Percentiles rank a stretch among this genome's conserved stretches.
Evolutionary conservation across 306 rosid genomes (phyloP).

Genomic region (Comarum palustre): DNA sequence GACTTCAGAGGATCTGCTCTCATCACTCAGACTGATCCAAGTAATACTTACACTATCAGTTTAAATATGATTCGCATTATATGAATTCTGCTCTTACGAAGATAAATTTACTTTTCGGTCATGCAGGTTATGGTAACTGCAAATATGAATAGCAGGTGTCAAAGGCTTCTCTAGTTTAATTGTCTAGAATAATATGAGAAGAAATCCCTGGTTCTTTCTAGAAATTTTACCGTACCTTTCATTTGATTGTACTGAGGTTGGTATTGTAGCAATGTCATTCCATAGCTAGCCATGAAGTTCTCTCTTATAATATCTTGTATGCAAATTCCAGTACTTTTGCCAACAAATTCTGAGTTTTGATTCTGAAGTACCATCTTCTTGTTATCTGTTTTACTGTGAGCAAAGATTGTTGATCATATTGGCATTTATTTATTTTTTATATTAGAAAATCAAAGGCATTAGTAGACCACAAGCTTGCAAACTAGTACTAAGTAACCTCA

Average conservation of each 20-base stretch:
- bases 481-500: too few relatives aligned
- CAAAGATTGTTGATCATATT: neutral
- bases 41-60: neutral
- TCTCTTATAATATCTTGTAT: neutral
- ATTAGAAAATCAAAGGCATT: neutral
- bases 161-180: neutral
- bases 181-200: neutral
- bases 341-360: neutral
- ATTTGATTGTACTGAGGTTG: neutral
- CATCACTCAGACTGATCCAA: constrained; percentile 8
- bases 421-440: neutral
- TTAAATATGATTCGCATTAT: neutral
- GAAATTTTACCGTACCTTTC: neutral
- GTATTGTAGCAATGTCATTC: neutral
- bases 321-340: neutral
- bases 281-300: neutral
- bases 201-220: neutral
- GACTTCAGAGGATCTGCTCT: constrained; percentile 13
- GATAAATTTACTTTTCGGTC: neutral
- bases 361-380: neutral
- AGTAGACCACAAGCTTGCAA: too few relatives aligned
- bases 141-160: constrained; percentile 30
- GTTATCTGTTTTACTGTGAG: neutral
- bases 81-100: neutral
- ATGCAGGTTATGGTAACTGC: constrained; percentile 31